Evolutionary conservation across 495 filamentous ascomycete species (phyloP), one percentile per base, ranked within the genome.

Genomic region (Hypoxylon lienhwacheense): DNA sequence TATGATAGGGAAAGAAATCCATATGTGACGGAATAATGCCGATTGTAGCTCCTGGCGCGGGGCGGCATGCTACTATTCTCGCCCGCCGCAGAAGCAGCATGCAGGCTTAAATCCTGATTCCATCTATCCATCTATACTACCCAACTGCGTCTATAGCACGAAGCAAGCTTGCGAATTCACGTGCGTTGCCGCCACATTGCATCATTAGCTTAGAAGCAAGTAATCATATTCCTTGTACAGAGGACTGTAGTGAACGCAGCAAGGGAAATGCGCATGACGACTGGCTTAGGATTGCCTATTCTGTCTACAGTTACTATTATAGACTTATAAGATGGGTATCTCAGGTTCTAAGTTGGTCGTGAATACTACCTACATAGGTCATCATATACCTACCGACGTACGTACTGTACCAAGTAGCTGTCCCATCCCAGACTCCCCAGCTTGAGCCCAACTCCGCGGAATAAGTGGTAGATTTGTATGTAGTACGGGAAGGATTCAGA

Each of bases 81-180:
- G 16, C 31, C n/a, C 20, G 34, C 20, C 40, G 14, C 33, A 28
- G 53, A 31, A 47, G 41, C 46, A 36, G 34, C 29, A 47, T 40
- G 35, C 35, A 44, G 43, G 43, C 43, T 59, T 53, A 53, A 53
- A 59, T 59, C 55, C 48, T 48, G 41, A 53, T 59, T 48, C 53
- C 15, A 31, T 39, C 46, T 33, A 52, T 48, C 53, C 15, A 31
- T 39, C 46, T 33, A 52, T 59, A 20, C 46, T 57, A 59, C 55
- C 48, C 36, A 53, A 31, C 36, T 47, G 37, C 43, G 14, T 59
- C 36, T 32, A 26, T 29, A 52, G 41, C 40, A 47, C 15, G 10
- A 41, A 31, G 36, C 43, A 26, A 34, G 42, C 50, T 53, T 59
- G 42, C 43, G 48, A 32, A 41, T 53, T 59, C 55, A 59, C 48